Conservation (phyloP, 495 filamentous ascomycete species). For the Entonaema liquescens region DNA sequence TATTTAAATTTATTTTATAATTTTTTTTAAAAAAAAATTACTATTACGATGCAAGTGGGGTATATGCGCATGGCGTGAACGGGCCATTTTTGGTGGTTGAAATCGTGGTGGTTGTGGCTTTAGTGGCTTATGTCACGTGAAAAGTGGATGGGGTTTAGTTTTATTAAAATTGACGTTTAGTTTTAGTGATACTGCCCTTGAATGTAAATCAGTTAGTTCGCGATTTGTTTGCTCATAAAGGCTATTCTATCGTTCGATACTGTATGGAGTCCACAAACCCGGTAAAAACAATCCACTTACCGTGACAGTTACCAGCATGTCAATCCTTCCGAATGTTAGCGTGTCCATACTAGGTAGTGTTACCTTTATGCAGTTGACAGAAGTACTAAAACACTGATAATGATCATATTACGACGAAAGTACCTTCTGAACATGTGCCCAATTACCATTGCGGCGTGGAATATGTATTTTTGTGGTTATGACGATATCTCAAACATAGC, state of each 20-base stretch:
- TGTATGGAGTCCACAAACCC: neutral
- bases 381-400: neutral
- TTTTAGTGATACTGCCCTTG: no score
- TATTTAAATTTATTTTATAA: no score
- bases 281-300: slow-evolving; percentile 1
- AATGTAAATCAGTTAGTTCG: no score
- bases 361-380: neutral
- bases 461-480: neutral
- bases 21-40: no score
- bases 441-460: no score
- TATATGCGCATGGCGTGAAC: no score
- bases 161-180: no score
- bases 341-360: neutral
- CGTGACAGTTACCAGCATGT: neutral
- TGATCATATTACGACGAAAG: neutral
- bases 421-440: neutral
- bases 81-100: no score
- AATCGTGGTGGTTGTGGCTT: no score
- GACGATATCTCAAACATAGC: neutral
- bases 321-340: slow-evolving; percentile 1
- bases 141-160: no score
- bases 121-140: no score
- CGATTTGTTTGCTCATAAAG: neutral
- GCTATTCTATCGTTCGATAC: neutral
- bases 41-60: no score